phyloP scores from a whole-genome alignment of 257 asterid genomes.

The Solanum acaule region DNA sequence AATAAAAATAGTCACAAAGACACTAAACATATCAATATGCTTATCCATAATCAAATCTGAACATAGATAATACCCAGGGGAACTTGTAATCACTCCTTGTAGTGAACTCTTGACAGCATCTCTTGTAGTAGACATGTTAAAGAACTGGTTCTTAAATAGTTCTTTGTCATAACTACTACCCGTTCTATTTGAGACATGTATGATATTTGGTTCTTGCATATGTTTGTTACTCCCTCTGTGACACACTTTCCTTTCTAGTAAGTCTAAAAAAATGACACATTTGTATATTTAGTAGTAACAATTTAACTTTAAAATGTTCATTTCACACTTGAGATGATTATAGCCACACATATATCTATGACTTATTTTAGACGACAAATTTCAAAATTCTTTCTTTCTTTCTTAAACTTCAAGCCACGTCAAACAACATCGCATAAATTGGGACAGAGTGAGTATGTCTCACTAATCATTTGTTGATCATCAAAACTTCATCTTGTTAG shows the following conservation, averaged over 20 bases:
- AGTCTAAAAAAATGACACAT: neutral
- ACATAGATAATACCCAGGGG: neutral
- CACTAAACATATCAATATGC: neutral
- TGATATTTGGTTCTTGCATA: neutral
- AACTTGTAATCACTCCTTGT: neutral
- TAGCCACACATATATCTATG: neutral
- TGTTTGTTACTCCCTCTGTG: neutral
- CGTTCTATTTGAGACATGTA: neutral
- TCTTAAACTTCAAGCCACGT: neutral
- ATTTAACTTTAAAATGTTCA: neutral
- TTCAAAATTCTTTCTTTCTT: neutral
- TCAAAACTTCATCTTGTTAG: neutral
- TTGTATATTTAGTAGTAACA: neutral
- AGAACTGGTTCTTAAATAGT: neutral
- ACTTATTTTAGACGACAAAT: neutral
- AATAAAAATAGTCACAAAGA: neutral
- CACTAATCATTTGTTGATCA: neutral
- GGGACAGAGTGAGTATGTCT: neutral
- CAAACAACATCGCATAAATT: neutral
- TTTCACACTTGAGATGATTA: neutral
- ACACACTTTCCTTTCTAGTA: neutral
- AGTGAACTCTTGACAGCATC: neutral
- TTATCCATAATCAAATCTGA: neutral
- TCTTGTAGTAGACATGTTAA: neutral
- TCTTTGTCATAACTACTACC: neutral